Conservation (phyloP, 2,329 filamentous ascomycete genomes). For the Tolypocladium amazonense region DNA sequence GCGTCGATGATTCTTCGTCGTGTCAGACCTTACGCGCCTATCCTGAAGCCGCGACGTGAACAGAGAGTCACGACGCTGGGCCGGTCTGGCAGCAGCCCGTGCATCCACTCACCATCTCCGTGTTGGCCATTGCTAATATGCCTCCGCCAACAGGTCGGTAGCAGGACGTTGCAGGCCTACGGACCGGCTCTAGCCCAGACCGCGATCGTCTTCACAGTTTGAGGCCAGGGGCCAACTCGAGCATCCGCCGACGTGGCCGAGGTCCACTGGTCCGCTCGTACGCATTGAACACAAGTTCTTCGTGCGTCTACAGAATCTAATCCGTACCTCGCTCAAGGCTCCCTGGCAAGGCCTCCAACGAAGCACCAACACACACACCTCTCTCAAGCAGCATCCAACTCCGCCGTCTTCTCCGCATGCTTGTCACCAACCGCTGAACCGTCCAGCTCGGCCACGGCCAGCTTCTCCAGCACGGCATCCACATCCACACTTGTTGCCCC, state of each 20-base stretch:
- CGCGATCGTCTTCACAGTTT: neutral
- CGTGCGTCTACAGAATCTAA: neutral
- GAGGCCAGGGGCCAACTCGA: neutral
- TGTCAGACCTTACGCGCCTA: neutral
- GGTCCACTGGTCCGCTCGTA: neutral
- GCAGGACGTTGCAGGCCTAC: neutral
- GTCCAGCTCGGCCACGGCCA: conserved; percentile 6
- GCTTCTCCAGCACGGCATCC: conserved; percentile 15
- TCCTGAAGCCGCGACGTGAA: neutral
- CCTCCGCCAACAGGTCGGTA: neutral
- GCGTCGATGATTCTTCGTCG: neutral
- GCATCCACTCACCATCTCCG: neutral
- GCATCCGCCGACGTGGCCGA: neutral
- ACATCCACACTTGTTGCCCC: conserved; percentile 6
- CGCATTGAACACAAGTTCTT: neutral
- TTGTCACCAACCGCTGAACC: neutral
- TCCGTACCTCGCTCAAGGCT: neutral
- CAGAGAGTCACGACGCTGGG: neutral
- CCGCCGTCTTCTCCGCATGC: neutral
- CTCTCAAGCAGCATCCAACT: neutral
- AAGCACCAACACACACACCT: neutral
- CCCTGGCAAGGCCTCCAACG: neutral
- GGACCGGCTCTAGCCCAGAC: neutral
- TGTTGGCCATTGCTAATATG: neutral
- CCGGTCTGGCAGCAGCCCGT: neutral